A percentile compares a stretch with the other conserved stretches of the same genome.
These are phyloP conservation scores for Musa schizocarpa DNA, from an alignment of 176 grass and related monocot species.

Conservation along the genomic window DNA sequence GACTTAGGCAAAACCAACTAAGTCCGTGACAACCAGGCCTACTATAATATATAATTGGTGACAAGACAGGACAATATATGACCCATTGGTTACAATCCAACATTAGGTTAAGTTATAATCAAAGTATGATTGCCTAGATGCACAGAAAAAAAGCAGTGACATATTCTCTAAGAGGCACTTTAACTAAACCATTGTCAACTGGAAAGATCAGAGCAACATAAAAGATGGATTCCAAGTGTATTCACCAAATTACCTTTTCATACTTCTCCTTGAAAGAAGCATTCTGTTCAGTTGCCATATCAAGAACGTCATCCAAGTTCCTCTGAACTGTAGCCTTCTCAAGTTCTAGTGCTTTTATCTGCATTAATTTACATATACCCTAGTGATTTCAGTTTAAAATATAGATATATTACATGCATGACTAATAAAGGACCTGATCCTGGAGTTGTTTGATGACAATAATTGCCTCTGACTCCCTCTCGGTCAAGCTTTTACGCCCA, in stretches of 20 bases:
- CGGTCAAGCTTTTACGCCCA: slow-evolving; percentile 40
- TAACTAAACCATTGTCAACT: too few relatives aligned
- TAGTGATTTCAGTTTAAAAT: slow-evolving; percentile 13
- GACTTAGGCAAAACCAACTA: too few relatives aligned
- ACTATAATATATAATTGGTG: too few relatives aligned
- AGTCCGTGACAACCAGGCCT: too few relatives aligned
- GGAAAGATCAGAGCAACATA: too few relatives aligned
- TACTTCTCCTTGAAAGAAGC: slow-evolving; percentile 56
- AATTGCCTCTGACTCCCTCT: slow-evolving; percentile 81
- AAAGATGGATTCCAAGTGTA: background rate
- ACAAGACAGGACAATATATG: too few relatives aligned
- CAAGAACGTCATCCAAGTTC: slow-evolving; percentile 67
- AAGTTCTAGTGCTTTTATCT: slow-evolving; percentile 75
- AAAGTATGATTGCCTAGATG: too few relatives aligned
- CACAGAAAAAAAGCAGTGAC: too few relatives aligned
- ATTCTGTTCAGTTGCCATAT: slow-evolving; percentile 64
- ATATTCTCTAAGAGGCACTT: too few relatives aligned
- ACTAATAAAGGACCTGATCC: slow-evolving; percentile 57
- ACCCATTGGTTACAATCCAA: too few relatives aligned
- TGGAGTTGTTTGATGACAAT: slow-evolving; percentile 83
- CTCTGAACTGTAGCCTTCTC: slow-evolving; percentile 74
- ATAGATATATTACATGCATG: slow-evolving; percentile 4
- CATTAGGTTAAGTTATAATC: too few relatives aligned
- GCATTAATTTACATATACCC: slow-evolving; percentile 19
- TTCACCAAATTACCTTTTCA: slow-evolving; percentile 50